phyloP scores from a whole-genome alignment of 768 basidiomycete species.

The Podaxis sp. region DNA sequence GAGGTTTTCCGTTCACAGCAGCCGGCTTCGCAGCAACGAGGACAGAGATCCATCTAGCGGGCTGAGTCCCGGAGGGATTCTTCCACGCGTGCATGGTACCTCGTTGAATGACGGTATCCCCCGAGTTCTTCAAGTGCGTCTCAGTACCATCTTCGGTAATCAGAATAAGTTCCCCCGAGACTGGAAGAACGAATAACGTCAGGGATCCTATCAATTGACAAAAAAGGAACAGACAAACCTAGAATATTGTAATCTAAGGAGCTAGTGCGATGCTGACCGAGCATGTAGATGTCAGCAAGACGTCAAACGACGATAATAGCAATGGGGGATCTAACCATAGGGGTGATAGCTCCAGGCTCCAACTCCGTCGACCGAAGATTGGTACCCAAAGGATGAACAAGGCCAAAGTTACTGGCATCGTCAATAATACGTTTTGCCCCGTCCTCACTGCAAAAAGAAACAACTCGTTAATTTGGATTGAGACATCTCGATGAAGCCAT shows the following conservation, averaged over 20 bases:
- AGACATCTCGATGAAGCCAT: not conserved
- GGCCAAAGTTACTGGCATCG: conserved; percentile 37
- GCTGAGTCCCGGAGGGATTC: conserved; percentile 47
- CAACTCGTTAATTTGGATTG: not conserved
- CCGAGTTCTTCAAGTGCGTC: conserved; percentile 50
- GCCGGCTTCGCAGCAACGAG: conserved; percentile 57
- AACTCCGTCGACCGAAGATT: conserved; percentile 55
- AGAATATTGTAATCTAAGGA: conserved; percentile 65
- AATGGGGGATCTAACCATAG: conserved; percentile 40
- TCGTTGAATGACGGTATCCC: conserved; percentile 56
- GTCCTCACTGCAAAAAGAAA: conserved; percentile 40
- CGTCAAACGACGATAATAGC: not conserved
- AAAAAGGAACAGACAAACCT: conserved; percentile 31
- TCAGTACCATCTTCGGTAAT: conserved; percentile 58
- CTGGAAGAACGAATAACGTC: conserved; percentile 28
- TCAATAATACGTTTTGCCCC: conserved; percentile 44
- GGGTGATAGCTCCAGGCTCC: conserved; percentile 47
- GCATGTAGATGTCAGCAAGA: conserved; percentile 1
- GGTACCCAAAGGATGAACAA: conserved; percentile 45
- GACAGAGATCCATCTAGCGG: conserved; percentile 53
- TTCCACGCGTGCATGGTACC: conserved; percentile 64
- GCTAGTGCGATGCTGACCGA: conserved; percentile 44
- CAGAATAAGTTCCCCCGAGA: conserved; percentile 54
- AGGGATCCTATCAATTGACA: conserved; percentile 2
- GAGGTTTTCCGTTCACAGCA: conserved; percentile 40